Evolutionary conservation across 2,329 filamentous ascomycete genomes (phyloP), one percentile per base, ranked within the genome.

Genomic region (Penicillium capsulatum): DNA sequence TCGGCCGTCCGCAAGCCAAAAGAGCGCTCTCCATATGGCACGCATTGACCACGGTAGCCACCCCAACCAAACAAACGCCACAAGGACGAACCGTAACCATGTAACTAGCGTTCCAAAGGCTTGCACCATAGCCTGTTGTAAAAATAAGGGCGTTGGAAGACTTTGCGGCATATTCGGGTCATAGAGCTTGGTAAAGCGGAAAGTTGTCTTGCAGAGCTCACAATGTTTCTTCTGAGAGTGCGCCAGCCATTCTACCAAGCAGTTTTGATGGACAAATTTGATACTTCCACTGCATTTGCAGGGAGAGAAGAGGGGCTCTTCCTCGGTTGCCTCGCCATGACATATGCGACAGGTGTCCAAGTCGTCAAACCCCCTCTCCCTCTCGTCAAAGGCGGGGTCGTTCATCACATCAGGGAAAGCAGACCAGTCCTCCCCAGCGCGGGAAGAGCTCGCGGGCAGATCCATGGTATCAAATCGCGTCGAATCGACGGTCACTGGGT

Each of bases 161-260:
- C 79, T 80, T 47, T 80, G 78, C 1, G 92, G 94, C 92, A 98
- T 98, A 59, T 90, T 79, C 3, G 89, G 88, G 46, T 90, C 83
- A 70, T 98, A 98, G 27, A 98, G 79, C 68, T 98, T 98, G 37
- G 92, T 98, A 72, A 98, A 98, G 45, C 89, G 86, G 61, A 97
- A 98, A 0, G 90, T 83, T 2, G 92, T 98, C 72, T 98, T 98
- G 80, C 92, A 98, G 24, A 98, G 81, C 71, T 98, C 92, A 74
- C 94, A 98, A 72, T 98, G 86, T 67, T 97, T 97, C 78, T 98
- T 98, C 64, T 98, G 90, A 2, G 92, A 97, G 66, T 98, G 94
- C 34, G 89, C 91, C 15, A 98, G 75, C 92, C 92, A 98, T 68
- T 97, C 90, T 84, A 98, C 95, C 67, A 98, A 71, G 64, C 92